Conservation (phyloP, 495 filamentous ascomycete species). For the Xylaria scruposa region DNA sequence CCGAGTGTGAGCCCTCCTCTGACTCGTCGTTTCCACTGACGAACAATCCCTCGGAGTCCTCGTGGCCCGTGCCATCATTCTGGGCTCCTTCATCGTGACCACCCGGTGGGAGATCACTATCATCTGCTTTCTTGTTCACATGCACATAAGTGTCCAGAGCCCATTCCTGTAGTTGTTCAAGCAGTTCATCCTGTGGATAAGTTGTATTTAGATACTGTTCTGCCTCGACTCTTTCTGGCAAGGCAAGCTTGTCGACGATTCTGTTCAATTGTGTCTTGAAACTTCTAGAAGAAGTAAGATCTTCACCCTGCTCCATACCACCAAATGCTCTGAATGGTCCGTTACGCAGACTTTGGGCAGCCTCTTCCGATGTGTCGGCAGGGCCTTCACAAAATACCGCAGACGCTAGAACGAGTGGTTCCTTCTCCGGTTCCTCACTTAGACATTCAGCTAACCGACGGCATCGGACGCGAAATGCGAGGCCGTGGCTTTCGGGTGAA, state of each 20-base stretch:
- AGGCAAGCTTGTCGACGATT: conserved; percentile 20
- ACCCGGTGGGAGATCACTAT: neutral
- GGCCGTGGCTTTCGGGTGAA: conserved; percentile 1
- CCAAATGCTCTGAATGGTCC: conserved; percentile 33
- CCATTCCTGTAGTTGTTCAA: conserved; percentile 32
- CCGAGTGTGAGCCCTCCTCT: conserved; percentile 15
- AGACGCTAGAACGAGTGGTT: conserved; percentile 29
- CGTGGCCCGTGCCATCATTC: neutral
- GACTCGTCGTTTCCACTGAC: conserved; percentile 21
- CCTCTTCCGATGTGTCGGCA: neutral
- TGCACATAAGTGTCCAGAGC: conserved; percentile 28
- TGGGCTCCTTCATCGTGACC: neutral
- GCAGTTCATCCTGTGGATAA: conserved; percentile 26
- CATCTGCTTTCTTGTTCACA: conserved; percentile 12
- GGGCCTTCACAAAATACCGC: conserved; percentile 31
- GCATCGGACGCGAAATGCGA: conserved; percentile 36
- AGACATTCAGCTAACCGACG: conserved; percentile 27
- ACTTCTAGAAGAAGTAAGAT: neutral
- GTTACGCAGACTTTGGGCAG: conserved; percentile 22
- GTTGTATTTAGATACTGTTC: conserved; percentile 21
- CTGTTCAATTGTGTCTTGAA: conserved; percentile 25
- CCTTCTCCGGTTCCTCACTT: conserved; percentile 2
- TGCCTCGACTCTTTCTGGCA: conserved; percentile 13
- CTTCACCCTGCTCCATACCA: conserved; percentile 22
- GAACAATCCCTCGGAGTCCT: conserved; percentile 27